A percentile compares a stretch with the other conserved stretches of the same genome.
Conservation (phyloP, 2,329 filamentous ascomycete genomes). For the Fusarium graminum region DNA sequence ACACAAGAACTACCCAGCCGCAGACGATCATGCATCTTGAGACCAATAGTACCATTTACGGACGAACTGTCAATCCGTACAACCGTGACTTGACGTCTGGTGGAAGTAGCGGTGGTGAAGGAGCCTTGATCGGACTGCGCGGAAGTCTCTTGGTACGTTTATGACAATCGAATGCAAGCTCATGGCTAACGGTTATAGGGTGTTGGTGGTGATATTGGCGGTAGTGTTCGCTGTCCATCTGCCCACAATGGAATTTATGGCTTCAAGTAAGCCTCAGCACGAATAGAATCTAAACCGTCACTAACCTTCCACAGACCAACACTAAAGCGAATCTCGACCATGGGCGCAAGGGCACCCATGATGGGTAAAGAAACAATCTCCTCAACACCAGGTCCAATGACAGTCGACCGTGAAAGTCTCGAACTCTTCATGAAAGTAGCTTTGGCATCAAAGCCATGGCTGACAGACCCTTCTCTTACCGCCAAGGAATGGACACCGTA, state of each 20-base stretch:
- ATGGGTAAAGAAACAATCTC: slow-evolving; percentile 54
- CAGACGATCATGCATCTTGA: slow-evolving; percentile 69
- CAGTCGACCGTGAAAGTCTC: slow-evolving; percentile 52
- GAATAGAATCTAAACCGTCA: rapidly evolving
- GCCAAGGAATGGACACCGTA: slow-evolving; percentile 54
- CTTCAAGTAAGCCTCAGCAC: slow-evolving; percentile 46
- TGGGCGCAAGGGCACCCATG: slow-evolving; percentile 49
- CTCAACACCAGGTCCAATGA: slow-evolving; percentile 53
- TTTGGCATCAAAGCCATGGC: slow-evolving; percentile 52
- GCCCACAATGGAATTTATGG: slow-evolving; percentile 55
- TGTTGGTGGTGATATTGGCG: slow-evolving; percentile 59
- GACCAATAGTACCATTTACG: slow-evolving; percentile 73
- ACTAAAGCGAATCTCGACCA: slow-evolving; percentile 49
- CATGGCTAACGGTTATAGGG: slow-evolving; percentile 43
- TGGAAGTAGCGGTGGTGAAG: slow-evolving; percentile 72
- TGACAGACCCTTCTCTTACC: slow-evolving; percentile 51
- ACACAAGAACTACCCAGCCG: slow-evolving; percentile 78
- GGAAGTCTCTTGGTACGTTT: slow-evolving; percentile 55
- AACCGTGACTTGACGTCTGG: slow-evolving; percentile 72
- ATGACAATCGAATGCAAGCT: rapidly evolving
- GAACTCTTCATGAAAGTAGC: slow-evolving; percentile 55
- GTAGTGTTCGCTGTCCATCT: slow-evolving; percentile 56
- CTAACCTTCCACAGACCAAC: slow-evolving; percentile 46
- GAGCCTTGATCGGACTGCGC: slow-evolving; percentile 56
- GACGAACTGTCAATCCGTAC: slow-evolving; percentile 72